Evolutionary conservation across 2,329 filamentous ascomycete genomes (phyloP).

Genomic region (Claviceps sorghi): DNA sequence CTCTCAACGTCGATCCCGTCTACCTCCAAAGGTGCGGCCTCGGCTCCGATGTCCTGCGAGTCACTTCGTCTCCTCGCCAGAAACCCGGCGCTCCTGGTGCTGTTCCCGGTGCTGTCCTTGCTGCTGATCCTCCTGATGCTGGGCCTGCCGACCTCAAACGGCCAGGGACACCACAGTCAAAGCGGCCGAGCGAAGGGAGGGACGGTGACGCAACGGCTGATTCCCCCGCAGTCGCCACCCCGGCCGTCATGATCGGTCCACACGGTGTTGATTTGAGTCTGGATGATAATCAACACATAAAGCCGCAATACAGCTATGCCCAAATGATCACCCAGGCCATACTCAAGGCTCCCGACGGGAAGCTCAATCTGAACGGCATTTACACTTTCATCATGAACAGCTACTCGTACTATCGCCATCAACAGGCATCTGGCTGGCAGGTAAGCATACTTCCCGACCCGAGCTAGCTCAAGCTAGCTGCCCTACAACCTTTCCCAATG

Average conservation of each 20-base stretch:
- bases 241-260: conserved; percentile 24
- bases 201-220: conserved; percentile 12
- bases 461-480: background rate
- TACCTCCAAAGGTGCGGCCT: conserved; percentile 57
- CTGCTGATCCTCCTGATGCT: conserved; percentile 24
- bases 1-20: conserved; percentile 51
- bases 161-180: conserved; percentile 45
- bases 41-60: conserved; percentile 17
- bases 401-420: conserved; percentile 86
- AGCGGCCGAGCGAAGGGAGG: conserved; percentile 12
- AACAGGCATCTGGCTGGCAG: conserved; percentile 73
- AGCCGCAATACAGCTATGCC: conserved; percentile 91
- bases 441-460: conserved; percentile 28
- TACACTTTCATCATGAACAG: conserved; percentile 84
- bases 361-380: conserved; percentile 80
- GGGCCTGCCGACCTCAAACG: conserved; percentile 46
- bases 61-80: conserved; percentile 19
- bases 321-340: conserved; percentile 96
- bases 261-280: conserved; percentile 60
- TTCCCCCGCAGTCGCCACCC: conserved; percentile 21
- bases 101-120: no score
- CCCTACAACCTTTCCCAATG: background rate
- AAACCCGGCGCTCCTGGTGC: conserved; percentile 30
- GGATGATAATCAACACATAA: conserved; percentile 77
- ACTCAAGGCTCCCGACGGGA: conserved; percentile 69